phyloP scores from a whole-genome alignment of 106 monocot species.

The Apostasia shenzhenica region DNA sequence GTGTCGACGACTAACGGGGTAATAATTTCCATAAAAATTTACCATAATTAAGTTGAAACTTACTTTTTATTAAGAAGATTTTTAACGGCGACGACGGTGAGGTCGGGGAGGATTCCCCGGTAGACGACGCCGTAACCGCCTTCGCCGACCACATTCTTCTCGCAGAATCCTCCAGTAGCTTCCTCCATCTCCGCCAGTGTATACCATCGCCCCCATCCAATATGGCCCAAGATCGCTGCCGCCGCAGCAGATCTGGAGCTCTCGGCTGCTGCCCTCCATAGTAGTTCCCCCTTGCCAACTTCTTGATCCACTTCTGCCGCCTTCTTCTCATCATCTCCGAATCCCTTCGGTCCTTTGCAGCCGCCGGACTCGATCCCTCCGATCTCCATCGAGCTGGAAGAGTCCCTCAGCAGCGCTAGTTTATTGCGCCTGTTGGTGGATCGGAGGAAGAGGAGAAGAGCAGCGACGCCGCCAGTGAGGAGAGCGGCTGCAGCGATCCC shows the following conservation, averaged over 20 bases:
- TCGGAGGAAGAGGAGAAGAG: conserved; percentile 13
- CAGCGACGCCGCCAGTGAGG: conserved; percentile 3
- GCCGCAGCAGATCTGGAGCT: neutral
- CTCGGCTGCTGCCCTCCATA: conserved; percentile 4
- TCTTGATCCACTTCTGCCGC: neutral
- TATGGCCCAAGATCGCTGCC: conserved; percentile 31
- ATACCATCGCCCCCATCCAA: conserved; percentile 84
- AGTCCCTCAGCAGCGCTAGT: conserved; percentile 11
- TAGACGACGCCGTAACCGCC: conserved; percentile 90
- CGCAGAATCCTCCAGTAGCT: conserved; percentile 49
- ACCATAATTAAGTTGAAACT: conserved; percentile 11
- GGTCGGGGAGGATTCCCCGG: conserved; percentile 56
- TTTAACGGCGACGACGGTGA: conserved; percentile 70
- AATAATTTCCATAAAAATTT: neutral
- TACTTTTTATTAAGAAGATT: conserved; percentile 82
- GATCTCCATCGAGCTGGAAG: conserved; percentile 2
- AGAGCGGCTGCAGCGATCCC: conserved; percentile 14
- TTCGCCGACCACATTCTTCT: conserved; percentile 70
- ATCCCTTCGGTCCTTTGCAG: conserved; percentile 4
- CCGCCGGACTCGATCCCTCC: conserved; percentile 2
- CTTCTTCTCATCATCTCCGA: conserved; percentile 1
- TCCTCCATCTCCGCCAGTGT: conserved; percentile 48
- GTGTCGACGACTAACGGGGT: no score
- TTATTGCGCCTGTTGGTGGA: neutral
- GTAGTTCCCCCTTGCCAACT: neutral